Evolutionary conservation across 495 filamentous ascomycete species (phyloP).

Genomic region (Saxophila tyrrhenica): DNA sequence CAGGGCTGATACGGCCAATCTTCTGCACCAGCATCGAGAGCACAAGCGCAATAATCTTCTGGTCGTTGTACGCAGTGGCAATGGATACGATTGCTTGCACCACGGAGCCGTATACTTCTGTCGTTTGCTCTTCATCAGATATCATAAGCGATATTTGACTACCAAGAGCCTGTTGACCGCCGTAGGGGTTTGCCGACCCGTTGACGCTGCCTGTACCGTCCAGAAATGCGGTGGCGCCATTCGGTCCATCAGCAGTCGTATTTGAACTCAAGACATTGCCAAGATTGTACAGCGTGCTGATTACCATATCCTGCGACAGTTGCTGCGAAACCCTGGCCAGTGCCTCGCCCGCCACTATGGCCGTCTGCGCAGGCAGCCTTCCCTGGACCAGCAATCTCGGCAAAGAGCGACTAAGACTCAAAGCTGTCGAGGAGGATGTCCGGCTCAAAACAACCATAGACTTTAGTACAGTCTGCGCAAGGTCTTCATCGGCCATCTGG

Average conservation of each 20-base stretch:
- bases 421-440: slow-evolving; percentile 56
- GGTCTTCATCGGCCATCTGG: slow-evolving; percentile 64
- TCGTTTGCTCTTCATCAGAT: slow-evolving; percentile 61
- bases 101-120: slow-evolving; percentile 61
- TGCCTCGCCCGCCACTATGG: slow-evolving; percentile 65
- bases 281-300: slow-evolving; percentile 86
- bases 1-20: slow-evolving; percentile 64
- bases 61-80: slow-evolving; percentile 66
- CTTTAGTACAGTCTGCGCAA: slow-evolving; percentile 68
- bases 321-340: slow-evolving; percentile 66
- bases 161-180: slow-evolving; percentile 45
- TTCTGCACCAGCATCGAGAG: slow-evolving; percentile 94
- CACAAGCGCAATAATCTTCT: slow-evolving; percentile 88
- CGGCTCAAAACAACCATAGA: slow-evolving; percentile 71
- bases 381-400: slow-evolving; percentile 77
- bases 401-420: slow-evolving; percentile 67
- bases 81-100: slow-evolving; percentile 84
- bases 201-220: slow-evolving; percentile 31
- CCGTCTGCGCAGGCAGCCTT: slow-evolving; percentile 48
- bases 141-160: slow-evolving; percentile 68
- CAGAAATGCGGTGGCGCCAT: slow-evolving; percentile 11
- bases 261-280: slow-evolving; percentile 80
- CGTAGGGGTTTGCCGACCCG: slow-evolving; percentile 35
- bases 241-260: slow-evolving; percentile 29
- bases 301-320: slow-evolving; percentile 82